Conservation (phyloP, 495 filamentous ascomycete genomes). For the Cercophora sp. region DNA sequence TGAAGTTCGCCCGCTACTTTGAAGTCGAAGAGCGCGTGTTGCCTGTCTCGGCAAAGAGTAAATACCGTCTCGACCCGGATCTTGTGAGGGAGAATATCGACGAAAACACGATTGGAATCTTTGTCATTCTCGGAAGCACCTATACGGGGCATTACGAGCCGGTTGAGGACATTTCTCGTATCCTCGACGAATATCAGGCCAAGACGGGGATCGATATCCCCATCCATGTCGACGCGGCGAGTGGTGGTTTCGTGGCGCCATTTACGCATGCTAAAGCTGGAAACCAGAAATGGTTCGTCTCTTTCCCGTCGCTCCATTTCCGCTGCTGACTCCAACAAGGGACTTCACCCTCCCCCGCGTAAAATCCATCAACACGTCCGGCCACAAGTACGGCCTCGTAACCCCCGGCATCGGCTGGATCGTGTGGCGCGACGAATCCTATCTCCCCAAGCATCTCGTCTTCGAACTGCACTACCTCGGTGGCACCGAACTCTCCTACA, state of each 20-base stretch:
- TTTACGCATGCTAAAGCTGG: slow-evolving; percentile 62
- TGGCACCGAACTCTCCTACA: slow-evolving; percentile 69
- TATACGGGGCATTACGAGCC: slow-evolving; percentile 78
- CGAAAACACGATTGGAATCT: slow-evolving; percentile 76
- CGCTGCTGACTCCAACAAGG: slow-evolving; percentile 33
- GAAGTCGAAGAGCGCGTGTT: slow-evolving; percentile 72
- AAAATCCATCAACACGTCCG: slow-evolving; percentile 70
- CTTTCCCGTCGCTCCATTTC: not conserved
- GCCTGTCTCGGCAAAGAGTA: slow-evolving; percentile 59
- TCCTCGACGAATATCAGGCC: slow-evolving; percentile 62
- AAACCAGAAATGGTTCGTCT: slow-evolving; percentile 53
- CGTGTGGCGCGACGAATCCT: slow-evolving; percentile 65
- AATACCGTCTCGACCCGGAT: slow-evolving; percentile 60
- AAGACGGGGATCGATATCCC: slow-evolving; percentile 64
- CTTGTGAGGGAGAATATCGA: slow-evolving; percentile 63
- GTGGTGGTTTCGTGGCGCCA: slow-evolving; percentile 69
- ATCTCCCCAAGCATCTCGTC: slow-evolving; percentile 65
- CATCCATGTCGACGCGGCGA: slow-evolving; percentile 73
- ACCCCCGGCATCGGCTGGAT: slow-evolving; percentile 72
- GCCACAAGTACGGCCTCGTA: slow-evolving; percentile 74
- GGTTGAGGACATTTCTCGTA: slow-evolving; percentile 61
- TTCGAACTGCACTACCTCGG: slow-evolving; percentile 75
- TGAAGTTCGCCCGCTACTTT: slow-evolving; percentile 73
- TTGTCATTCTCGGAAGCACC: slow-evolving; percentile 69
- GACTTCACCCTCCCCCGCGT: slow-evolving; percentile 68